Evolutionary conservation across 2,329 filamentous ascomycete species (phyloP), one percentile per base, ranked within the genome.

Genomic region (Zelopaecilomyces penicillatus): DNA sequence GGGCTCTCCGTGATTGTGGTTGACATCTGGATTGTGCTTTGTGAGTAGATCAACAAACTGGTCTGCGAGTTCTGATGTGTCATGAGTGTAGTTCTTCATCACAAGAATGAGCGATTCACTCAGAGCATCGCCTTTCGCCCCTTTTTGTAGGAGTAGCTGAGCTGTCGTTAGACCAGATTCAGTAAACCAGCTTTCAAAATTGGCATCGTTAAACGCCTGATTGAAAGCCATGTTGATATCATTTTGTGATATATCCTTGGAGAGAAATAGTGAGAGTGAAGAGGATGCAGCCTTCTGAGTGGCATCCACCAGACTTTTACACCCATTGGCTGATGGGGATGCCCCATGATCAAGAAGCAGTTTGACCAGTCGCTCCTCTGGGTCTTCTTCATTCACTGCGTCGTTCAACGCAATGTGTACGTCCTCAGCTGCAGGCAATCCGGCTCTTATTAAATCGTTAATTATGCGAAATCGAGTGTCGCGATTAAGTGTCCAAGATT

Each of bases 1-100:
- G 2, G 74, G 71, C 53, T 76, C 65, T 5, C 79, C 80, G 40
- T 71, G 58, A 33, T 74, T 68, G 52, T 70, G 67, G 51, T 79
- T 71, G 46, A 76, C 66, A 37, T 73, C 65, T 1, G 67, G 69
- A 2, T 64, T 67, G 42, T 71, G 58, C 5, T 48, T 51, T 5
- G 65, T 52, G 10, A 69, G 52, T 2, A 67, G 44, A 5, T 64
- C 63, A 5, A 75, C 63, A 52, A 79, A 78, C 0, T 61, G 52
- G 35, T 69, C 63, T 0, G 71, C 68, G 2, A 77, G 49, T 1
- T 61, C 50, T 10, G 63, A 57, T 0, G 63, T 62, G 2, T 69
- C 65, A 2, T 61, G 52, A 0, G 60, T 63, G 11, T 66, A 67
- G 5, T 65, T 60, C 43, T 71, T 62, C 27, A 80, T 69, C 3